Evolutionary conservation across 768 basidiomycete genomes (phyloP), one percentile per base, ranked within the genome.

Genomic region (Hygrophoropsis aurantiaca): DNA sequence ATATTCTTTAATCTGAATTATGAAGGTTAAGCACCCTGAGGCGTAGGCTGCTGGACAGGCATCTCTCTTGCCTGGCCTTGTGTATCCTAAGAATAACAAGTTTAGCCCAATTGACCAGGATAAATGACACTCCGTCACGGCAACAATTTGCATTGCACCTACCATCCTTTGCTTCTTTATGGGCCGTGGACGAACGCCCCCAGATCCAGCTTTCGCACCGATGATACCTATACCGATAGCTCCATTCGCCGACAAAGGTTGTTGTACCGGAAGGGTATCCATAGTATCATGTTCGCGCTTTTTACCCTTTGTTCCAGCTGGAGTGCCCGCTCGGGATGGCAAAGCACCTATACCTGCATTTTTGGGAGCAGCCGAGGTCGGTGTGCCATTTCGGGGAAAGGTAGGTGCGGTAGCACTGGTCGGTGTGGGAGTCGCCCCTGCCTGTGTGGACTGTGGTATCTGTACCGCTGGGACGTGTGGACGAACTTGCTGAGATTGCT

Each of bases 131-230:
- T 21, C 11, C 37, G 48, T 19, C 19, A 13, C 15, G 38, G 33
- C 24, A 30, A n/a, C n/a, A 42, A 7, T 37, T n/a, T 19, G 21
- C 47, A 34, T 18, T 24, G 36, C 37, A 74, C 81, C 57, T 55
- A 88, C 87, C 81, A 86, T 72, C 51, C 84, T 76, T 59, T 81
- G 85, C 66, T 86, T 89, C 76, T 90, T 90, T 35, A 83, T 59
- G 18, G 87, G 87, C 54, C 87, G 73, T 23, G 86, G 85, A 46
- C 82, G 73, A 11, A 74, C 77, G 38, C 74, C 78, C 7, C 72
- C 73, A 30, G 70, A 72, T 15, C 85, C 85, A 9, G 83, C 80
- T 56, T 80, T 80, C 21, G 82, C 75, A 54, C 75, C 75, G 13
- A 79, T 57, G 13, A 75, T 62, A 26, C 58, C 58, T 15, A 62